phyloP scores from a whole-genome alignment of 257 asterid species.

The Primulina eburnea region DNA sequence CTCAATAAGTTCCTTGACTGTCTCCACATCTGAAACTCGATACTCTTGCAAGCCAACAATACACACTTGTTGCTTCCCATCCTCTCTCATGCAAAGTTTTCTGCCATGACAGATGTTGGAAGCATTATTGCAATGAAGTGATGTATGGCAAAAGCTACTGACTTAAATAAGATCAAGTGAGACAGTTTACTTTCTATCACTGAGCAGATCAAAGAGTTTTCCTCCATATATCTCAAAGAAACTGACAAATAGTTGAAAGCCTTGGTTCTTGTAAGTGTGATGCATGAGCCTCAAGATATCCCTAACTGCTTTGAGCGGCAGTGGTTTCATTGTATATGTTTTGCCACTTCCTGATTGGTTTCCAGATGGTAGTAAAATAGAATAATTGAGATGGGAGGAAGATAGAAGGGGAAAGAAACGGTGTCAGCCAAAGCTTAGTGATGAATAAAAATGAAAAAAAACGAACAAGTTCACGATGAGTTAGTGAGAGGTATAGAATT shows the following conservation, averaged over 20 bases:
- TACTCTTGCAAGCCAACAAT: conserved; percentile 71
- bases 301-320: conserved; percentile 88
- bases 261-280: conserved; percentile 93
- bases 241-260: conserved; percentile 85
- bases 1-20: conserved; percentile 87
- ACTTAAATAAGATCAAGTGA: not conserved
- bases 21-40: conserved; percentile 58
- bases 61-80: conserved; percentile 73
- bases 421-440: not conserved
- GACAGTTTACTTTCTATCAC: conserved; percentile 80
- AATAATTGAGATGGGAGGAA: not conserved
- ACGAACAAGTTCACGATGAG: not conserved
- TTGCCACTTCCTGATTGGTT: conserved; percentile 86
- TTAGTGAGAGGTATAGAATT: not conserved
- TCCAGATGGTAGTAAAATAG: conserved; percentile 19
- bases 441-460: not conserved
- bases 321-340: conserved; percentile 95
- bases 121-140: conserved; percentile 15
- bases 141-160: not conserved
- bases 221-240: conserved; percentile 99
- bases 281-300: conserved; percentile 92
- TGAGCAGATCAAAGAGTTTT: conserved; percentile 86
- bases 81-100: conserved; percentile 75
- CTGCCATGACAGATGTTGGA: conserved; percentile 31
- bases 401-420: not conserved